These are phyloP conservation scores for Rubia yunnanensis DNA, from an alignment of 257 asterid genomes.

Conservation along the genomic window DNA sequence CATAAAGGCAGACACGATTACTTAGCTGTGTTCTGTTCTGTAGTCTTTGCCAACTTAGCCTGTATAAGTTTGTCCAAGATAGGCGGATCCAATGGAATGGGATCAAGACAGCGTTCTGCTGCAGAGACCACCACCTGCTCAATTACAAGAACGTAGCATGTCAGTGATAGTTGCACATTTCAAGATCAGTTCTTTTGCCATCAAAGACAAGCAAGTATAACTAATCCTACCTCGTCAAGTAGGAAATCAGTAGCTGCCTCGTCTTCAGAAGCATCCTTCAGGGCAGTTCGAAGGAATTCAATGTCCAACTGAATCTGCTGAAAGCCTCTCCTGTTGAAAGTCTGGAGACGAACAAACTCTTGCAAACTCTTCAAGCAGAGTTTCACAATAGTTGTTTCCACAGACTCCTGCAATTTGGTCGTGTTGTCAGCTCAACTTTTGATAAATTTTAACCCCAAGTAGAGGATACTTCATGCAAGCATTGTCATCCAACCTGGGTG, in stretches of 20 bases:
- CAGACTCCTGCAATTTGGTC: constrained; percentile 65
- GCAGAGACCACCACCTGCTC: constrained; percentile 77
- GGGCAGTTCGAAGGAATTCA: constrained; percentile 60
- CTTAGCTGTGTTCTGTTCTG: constrained; percentile 20
- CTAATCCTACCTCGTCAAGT: constrained; percentile 74
- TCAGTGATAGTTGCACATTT: not conserved
- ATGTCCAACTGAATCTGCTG: constrained; percentile 95
- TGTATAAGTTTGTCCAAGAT: constrained; percentile 83
- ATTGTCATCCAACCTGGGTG: constrained; percentile 62
- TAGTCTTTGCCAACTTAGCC: constrained; percentile 59
- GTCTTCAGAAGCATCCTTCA: constrained; percentile 74
- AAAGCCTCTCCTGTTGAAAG: constrained; percentile 88
- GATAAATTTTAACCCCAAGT: not conserved
- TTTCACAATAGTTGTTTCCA: constrained; percentile 54
- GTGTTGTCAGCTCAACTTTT: constrained; percentile 5
- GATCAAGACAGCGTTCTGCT: constrained; percentile 90
- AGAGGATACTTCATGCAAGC: constrained; percentile 5
- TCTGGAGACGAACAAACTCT: constrained; percentile 87
- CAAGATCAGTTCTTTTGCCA: not conserved
- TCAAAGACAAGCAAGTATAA: not conserved
- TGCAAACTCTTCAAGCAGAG: constrained; percentile 86
- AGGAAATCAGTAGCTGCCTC: constrained; percentile 91
- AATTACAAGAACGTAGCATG: not conserved
- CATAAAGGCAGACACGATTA: too few relatives aligned
- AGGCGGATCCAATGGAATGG: constrained; percentile 65